Evolutionary conservation across 2,329 filamentous ascomycete genomes (phyloP).

Genomic region (Stemphylium vesicarium): DNA sequence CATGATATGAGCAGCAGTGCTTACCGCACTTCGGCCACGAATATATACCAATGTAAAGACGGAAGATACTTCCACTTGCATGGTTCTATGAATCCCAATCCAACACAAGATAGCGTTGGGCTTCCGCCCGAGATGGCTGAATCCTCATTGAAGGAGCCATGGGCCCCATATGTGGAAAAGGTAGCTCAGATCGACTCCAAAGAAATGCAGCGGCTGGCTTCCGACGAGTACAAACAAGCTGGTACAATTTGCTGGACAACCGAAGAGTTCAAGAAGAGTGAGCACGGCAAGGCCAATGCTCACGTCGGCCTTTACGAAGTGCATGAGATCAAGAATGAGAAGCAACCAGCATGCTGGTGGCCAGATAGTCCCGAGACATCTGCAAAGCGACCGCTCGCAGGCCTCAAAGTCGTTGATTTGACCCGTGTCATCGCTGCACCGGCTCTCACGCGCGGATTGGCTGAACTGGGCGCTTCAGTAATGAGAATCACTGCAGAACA

Average conservation of each 20-base stretch:
- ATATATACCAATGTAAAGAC: constrained; percentile 57
- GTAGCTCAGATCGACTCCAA: constrained; percentile 41
- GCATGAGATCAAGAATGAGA: constrained; percentile 26
- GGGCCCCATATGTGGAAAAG: constrained; percentile 24
- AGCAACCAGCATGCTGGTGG: constrained; percentile 53
- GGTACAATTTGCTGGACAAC: constrained; percentile 50
- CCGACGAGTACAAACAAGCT: constrained; percentile 50
- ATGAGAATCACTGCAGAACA: constrained; percentile 53
- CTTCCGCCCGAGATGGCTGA: constrained; percentile 36
- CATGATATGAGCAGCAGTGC: constrained; percentile 32
- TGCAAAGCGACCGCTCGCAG: constrained; percentile 51
- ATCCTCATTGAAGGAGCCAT: background rate
- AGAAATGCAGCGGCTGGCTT: constrained; percentile 46
- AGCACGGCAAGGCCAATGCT: constrained; percentile 53
- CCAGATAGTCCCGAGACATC: constrained; percentile 35
- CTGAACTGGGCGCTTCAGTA: constrained; percentile 57
- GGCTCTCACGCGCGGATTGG: constrained; percentile 51
- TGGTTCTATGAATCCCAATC: constrained; percentile 56
- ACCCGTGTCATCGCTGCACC: constrained; percentile 59
- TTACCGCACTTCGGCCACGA: constrained; percentile 49
- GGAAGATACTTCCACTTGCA: constrained; percentile 57
- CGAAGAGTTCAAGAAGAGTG: constrained; percentile 48
- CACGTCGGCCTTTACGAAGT: constrained; percentile 53
- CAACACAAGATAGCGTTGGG: constrained; percentile 48
- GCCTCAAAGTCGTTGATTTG: constrained; percentile 60